Evolutionary conservation across 2,329 filamentous ascomycete genomes (phyloP).

Genomic region (Phyllosticta citriasiana): DNA sequence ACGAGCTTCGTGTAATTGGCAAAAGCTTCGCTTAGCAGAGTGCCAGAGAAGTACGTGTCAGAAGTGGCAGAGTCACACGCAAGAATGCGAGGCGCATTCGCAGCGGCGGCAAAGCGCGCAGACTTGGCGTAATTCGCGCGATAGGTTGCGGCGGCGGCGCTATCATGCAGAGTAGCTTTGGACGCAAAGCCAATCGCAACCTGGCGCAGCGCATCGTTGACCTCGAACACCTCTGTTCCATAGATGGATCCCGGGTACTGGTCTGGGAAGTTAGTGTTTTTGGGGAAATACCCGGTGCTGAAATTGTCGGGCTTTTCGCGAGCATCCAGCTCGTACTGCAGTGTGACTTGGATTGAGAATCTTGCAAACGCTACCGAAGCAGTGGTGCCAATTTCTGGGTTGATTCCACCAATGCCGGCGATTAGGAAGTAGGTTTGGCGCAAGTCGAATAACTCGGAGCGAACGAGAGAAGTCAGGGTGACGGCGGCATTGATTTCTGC

Average conservation of each 20-base stretch:
- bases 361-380: conserved; percentile 57
- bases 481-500: conserved; percentile 64
- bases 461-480: conserved; percentile 53
- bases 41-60: conserved; percentile 23
- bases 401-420: conserved; percentile 65
- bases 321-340: conserved; percentile 66
- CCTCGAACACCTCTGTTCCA: conserved; percentile 34
- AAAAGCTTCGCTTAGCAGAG: conserved; percentile 20
- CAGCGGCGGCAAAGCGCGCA: conserved; percentile 17
- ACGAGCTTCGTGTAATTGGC: conserved; percentile 20
- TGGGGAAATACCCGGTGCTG: conserved; percentile 58
- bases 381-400: conserved; percentile 56
- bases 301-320: conserved; percentile 57
- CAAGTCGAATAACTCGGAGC: conserved; percentile 54
- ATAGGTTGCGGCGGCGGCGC: conserved; percentile 25
- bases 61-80: conserved; percentile 23
- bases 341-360: conserved; percentile 62
- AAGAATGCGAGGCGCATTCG: conserved; percentile 18
- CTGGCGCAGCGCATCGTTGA: conserved; percentile 29
- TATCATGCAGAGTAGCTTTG: conserved; percentile 28
- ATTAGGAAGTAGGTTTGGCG: conserved; percentile 60
- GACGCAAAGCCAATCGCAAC: conserved; percentile 24
- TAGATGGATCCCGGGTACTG: conserved; percentile 30
- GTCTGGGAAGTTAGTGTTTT: conserved; percentile 45
- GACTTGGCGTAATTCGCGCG: conserved; percentile 25